These are phyloP conservation scores for Aristolochia contorta DNA, from an alignment of 164 flowering plant species.

Conservation along the genomic window DNA sequence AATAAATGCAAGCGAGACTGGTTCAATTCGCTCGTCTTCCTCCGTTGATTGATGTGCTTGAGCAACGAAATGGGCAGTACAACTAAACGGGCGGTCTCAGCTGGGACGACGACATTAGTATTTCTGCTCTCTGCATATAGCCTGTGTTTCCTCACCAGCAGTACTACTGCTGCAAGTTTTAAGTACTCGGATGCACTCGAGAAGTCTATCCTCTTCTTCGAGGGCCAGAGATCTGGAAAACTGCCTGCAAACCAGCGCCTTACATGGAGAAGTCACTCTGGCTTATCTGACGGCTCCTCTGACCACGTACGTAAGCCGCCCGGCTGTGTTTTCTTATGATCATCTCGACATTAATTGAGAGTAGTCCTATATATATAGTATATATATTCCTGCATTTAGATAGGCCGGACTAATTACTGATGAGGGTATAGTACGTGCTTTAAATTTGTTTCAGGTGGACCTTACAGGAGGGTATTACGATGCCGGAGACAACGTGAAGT, in stretches of 20 bases:
- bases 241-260: slow-evolving; percentile 61
- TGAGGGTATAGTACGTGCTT: too few species aligned
- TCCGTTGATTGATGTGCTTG: too few species aligned
- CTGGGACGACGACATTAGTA: not conserved
- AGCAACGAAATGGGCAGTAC: too few species aligned
- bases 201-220: slow-evolving; percentile 77
- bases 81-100: too few species aligned
- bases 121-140: slow-evolving; percentile 8
- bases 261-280: slow-evolving; percentile 71
- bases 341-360: too few species aligned
- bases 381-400: not conserved
- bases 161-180: slow-evolving; percentile 25
- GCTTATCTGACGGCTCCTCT: slow-evolving; percentile 63
- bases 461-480: slow-evolving; percentile 89
- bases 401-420: too few species aligned
- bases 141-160: slow-evolving; percentile 14
- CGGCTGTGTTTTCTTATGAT: too few species aligned
- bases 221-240: slow-evolving; percentile 86
- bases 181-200: slow-evolving; percentile 54
- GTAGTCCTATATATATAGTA: not conserved
- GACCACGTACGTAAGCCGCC: slow-evolving; percentile 28
- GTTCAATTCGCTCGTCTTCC: too few species aligned
- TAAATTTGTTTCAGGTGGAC: slow-evolving; percentile 61
- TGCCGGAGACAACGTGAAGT: slow-evolving; percentile 91
- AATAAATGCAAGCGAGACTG: too few species aligned